phyloP scores from a whole-genome alignment of 164 flowering plant genomes.

The Nymphaea colorata region DNA sequence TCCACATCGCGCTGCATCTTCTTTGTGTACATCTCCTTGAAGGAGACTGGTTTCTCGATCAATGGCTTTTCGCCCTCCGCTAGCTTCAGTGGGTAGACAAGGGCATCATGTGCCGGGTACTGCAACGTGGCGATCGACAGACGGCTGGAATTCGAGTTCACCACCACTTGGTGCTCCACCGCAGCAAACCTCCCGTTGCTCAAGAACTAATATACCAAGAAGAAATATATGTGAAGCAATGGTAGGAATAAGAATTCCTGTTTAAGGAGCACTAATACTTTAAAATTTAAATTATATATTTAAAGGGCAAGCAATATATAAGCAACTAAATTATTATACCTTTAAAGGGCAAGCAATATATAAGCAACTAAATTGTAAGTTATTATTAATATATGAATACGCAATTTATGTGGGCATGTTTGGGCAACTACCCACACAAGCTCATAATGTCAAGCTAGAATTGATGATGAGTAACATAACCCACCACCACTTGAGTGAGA shows the following conservation, averaged over 20 bases:
- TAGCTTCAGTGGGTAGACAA: constrained; percentile 6
- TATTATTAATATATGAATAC: too few species aligned
- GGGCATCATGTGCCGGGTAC: constrained; percentile 5
- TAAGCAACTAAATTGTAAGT: not conserved
- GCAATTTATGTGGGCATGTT: too few species aligned
- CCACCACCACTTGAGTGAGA: too few species aligned
- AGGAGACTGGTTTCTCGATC: constrained; percentile 5
- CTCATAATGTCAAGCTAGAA: too few species aligned
- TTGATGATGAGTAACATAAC: too few species aligned
- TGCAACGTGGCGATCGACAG: constrained; percentile 6
- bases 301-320: not conserved
- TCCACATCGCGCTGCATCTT: constrained; percentile 5
- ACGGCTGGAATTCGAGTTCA: constrained; percentile 4
- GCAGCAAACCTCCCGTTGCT: constrained; percentile 5
- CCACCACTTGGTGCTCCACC: constrained; percentile 5
- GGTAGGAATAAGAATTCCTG: not conserved
- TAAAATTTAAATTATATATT: too few species aligned
- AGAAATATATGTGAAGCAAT: not conserved
- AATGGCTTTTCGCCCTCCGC: constrained; percentile 4
- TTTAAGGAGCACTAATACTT: too few species aligned
- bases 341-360: not conserved
- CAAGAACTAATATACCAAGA: not conserved
- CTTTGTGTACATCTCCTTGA: constrained; percentile 2
- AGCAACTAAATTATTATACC: not conserved
- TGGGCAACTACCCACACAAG: too few species aligned